A percentile compares a stretch with the other conserved stretches of the same genome.
Conservation (phyloP, 176 grass and related monocot species). For the Cenchrus fungigraminus region DNA sequence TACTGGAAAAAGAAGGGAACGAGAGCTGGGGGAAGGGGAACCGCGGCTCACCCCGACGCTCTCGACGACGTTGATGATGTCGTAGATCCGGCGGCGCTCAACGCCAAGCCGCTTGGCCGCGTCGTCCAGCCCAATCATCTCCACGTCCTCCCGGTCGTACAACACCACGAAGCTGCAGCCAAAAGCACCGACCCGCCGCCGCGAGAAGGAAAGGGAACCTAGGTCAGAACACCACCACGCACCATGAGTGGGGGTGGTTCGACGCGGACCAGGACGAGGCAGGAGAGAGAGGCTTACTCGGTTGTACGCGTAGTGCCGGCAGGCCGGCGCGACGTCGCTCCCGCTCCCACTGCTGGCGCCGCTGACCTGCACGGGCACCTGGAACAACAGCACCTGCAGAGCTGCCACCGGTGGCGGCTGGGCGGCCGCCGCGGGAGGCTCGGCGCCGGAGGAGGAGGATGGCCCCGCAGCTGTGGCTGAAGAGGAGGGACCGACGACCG, state of each 20-base stretch:
- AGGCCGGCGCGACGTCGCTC: neutral
- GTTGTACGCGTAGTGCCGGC: conserved; percentile 52
- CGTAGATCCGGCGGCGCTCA: too few species aligned
- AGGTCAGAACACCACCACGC: conserved; percentile 14
- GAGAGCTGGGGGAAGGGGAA: too few species aligned
- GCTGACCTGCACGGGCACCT: neutral
- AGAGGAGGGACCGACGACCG: neutral
- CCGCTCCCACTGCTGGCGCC: neutral
- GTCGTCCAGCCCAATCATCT: too few species aligned
- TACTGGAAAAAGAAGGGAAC: too few species aligned
- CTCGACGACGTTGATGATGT: too few species aligned
- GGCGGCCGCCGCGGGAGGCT: neutral
- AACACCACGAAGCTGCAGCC: too few species aligned
- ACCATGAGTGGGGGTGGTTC: neutral
- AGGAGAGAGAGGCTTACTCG: conserved; percentile 41
- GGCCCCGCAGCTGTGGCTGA: neutral
- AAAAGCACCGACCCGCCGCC: too few species aligned
- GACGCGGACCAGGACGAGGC: neutral
- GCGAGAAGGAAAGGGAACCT: too few species aligned
- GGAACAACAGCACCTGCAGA: neutral
- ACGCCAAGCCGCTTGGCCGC: too few species aligned
- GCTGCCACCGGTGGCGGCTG: too few species aligned
- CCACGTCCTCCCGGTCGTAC: too few species aligned
- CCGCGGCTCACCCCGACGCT: too few species aligned
- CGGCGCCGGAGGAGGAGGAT: neutral